phyloP scores from a whole-genome alignment of 208 protist genomes.

The Acanthamoeba triangularis region DNA sequence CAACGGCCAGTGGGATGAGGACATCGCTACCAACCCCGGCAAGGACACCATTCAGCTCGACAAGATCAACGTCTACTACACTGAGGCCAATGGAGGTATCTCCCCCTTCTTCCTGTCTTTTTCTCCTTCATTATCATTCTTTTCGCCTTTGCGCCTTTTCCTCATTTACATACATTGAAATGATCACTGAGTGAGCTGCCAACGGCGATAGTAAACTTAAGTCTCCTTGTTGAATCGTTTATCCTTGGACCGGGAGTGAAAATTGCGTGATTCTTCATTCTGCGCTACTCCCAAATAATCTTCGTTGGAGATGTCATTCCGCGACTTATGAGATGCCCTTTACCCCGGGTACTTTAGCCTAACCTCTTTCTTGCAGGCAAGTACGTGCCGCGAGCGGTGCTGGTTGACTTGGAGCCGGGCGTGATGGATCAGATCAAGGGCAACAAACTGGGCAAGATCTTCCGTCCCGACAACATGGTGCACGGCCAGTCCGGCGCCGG shows the following conservation, averaged over 20 bases:
- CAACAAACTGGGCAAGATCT: conserved; percentile 96
- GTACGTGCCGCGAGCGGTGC: conserved; percentile 95
- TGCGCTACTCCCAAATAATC: no score
- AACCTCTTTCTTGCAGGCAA: conserved; percentile 86
- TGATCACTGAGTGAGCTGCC: no score
- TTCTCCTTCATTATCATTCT: background rate
- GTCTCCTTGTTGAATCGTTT: no score
- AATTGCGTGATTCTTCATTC: no score
- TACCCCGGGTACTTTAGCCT: background rate
- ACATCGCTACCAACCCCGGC: conserved; percentile 27
- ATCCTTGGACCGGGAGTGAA: no score
- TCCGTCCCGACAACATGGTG: conserved; percentile 99
- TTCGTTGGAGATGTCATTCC: no score
- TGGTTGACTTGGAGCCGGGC: conserved; percentile 96
- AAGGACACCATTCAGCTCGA: conserved; percentile 96
- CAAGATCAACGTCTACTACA: conserved; percentile 99
- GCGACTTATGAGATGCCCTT: background rate
- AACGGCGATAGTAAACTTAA: no score
- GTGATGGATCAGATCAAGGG: conserved; percentile 98
- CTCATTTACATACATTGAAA: no score
- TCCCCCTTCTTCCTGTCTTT: background rate
- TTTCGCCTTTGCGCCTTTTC: background rate
- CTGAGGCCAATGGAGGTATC: conserved; percentile 93
- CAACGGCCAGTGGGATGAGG: conserved; percentile 19
- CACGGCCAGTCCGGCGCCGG: conserved; percentile 98